Base-by-base conservation (phyloP, 139 green algal species). In the Yamagishiella unicocca region DNA sequence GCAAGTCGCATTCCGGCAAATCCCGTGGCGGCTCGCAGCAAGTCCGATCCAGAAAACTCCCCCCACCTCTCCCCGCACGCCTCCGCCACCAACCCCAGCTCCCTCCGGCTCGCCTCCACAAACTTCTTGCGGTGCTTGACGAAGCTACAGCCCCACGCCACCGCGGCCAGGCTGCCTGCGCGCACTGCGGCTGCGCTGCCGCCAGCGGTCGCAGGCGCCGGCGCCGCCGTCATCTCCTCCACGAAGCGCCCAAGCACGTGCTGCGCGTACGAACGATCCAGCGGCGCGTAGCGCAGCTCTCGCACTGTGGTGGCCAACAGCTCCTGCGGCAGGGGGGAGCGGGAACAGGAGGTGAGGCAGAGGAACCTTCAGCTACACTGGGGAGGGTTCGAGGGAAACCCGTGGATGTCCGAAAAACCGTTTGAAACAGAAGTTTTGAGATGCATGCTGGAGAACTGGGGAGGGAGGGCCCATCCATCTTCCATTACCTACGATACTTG, bases 51-150 rank as follows among this genome's bases (percentile, higher is more conserved):
- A 43, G 43, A 45, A 7, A 78, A 33, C 70, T 78, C 27, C 43
- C 73, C 9, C 73, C 73, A 81, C 7, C 73, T 31, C 45, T 27
- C 45, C 50, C 53, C 75, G 12, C 50, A 71, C 19, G 75, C 75
- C 53, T 35, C 53, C 35, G 75, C 50, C 31, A 83, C 33, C 53
- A 5, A 19, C 7, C 10, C 17, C 35, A 83, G 75, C 53, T 70
- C 43, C 31, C 12, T 29, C 33, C 33, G 33, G 12, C 45, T 68
- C 27, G 40, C 62, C 55, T 46, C 62, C 40, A 87, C 81, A 46
- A 87, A 87, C 62, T 87, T 87, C 62, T 87, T 87, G 25, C 67
- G 50, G 67, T 87, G 81, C 62, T 87, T 87, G 3, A 71, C 67
- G 67, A 78, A 77, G 31, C 62, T 54, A 37, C 66, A 71, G 3